Conservation (phyloP, 768 basidiomycete species). For the Chiua virens region DNA sequence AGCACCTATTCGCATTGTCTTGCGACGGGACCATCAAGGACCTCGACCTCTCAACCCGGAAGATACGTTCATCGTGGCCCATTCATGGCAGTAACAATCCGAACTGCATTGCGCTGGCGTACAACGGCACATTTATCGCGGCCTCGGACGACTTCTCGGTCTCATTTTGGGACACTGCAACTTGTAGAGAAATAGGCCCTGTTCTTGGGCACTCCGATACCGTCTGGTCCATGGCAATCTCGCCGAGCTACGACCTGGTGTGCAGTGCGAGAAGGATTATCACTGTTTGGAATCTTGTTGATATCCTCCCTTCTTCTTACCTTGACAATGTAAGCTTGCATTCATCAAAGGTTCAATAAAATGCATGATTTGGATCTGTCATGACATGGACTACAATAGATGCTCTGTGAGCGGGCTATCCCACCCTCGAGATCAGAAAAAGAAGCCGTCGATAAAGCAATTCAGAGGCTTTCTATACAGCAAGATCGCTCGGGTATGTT, state of each 20-base stretch:
- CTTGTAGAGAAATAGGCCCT: not conserved
- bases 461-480: not conserved
- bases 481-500: not conserved
- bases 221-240: not conserved
- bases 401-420: too few species aligned
- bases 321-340: not conserved
- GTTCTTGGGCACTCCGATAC: not conserved
- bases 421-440: not conserved
- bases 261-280: not conserved
- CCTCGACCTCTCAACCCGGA: not conserved
- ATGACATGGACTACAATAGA: too few species aligned
- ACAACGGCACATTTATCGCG: not conserved
- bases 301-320: not conserved
- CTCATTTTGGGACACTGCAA: not conserved
- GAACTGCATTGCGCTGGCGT: not conserved
- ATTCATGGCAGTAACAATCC: not conserved
- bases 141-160: not conserved
- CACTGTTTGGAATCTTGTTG: not conserved
- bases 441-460: not conserved
- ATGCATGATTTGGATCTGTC: not conserved
- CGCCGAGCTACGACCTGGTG: not conserved
- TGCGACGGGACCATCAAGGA: not conserved
- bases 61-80: not conserved
- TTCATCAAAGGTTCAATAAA: not conserved
- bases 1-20: not conserved